These are phyloP conservation scores for Tephrocybe sp. DNA, from an alignment of 768 basidiomycete species.

Conservation along the genomic window DNA sequence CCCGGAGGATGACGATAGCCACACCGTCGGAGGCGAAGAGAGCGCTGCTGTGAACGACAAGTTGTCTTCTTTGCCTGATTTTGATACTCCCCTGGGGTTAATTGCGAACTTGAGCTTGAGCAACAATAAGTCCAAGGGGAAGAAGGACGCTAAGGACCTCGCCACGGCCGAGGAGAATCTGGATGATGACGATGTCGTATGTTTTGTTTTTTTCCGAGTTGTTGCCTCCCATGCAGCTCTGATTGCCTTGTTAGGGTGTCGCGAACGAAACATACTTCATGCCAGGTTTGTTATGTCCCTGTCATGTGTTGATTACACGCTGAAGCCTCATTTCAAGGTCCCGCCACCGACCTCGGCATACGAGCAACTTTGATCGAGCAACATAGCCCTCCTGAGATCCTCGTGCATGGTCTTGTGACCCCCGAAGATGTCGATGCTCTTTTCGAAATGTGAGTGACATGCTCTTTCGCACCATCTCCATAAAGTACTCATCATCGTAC, in stretches of 20 bases:
- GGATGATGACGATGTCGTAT: constrained; percentile 67
- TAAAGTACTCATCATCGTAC: constrained; percentile 2
- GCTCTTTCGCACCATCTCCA: constrained; percentile 1
- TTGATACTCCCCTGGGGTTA: constrained; percentile 72
- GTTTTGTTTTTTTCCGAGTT: constrained; percentile 21
- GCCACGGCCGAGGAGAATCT: constrained; percentile 40
- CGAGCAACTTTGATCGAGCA: constrained; percentile 74
- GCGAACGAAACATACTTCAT: constrained; percentile 80
- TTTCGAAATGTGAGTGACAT: constrained; percentile 69
- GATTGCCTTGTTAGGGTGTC: constrained; percentile 52
- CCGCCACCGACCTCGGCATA: constrained; percentile 68
- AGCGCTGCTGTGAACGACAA: constrained; percentile 44
- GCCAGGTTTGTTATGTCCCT: constrained; percentile 50
- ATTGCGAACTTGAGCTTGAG: constrained; percentile 72
- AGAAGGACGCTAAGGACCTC: constrained; percentile 37
- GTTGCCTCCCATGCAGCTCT: neutral
- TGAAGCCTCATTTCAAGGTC: constrained; percentile 41
- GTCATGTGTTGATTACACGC: neutral
- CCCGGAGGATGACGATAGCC: constrained; percentile 25
- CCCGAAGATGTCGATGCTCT: constrained; percentile 78
- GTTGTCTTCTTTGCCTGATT: constrained; percentile 57
- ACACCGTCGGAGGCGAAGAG: constrained; percentile 28
- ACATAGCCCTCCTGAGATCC: constrained; percentile 78
- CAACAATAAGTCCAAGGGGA: constrained; percentile 46
- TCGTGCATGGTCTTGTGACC: constrained; percentile 77